A percentile compares a stretch with the other conserved stretches of the same genome.
Conservation (phyloP, 768 basidiomycete species). For the Termitomyces titanicus region DNA sequence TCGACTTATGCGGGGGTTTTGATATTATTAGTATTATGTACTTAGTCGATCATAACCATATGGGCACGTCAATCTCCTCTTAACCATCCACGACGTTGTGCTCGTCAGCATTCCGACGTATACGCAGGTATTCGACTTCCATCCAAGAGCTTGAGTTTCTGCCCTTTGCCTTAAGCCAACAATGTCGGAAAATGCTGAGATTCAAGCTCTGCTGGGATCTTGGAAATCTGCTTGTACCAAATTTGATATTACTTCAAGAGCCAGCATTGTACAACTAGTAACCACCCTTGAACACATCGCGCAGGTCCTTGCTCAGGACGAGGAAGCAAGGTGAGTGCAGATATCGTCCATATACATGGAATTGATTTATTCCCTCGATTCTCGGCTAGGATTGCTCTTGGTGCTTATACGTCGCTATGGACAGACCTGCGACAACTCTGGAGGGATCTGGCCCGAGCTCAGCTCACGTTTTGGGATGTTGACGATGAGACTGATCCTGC, state of each 20-base stretch:
- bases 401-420: slow-evolving; percentile 51
- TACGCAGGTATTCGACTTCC: not conserved
- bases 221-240: slow-evolving; percentile 42
- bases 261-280: slow-evolving; percentile 28
- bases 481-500: slow-evolving; percentile 32
- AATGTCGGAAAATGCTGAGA: slow-evolving; percentile 12
- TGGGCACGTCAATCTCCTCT: not conserved
- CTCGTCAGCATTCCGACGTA: not conserved
- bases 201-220: slow-evolving; percentile 17
- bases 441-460: slow-evolving; percentile 44
- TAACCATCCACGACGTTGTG: not conserved
- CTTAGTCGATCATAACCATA: not conserved
- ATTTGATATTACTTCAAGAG: slow-evolving; percentile 35
- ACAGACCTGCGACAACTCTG: slow-evolving; percentile 51
- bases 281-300: slow-evolving; percentile 48
- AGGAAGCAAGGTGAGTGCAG: slow-evolving; percentile 31
- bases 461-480: slow-evolving; percentile 49
- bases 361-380: slow-evolving; percentile 1
- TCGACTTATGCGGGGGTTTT: no score
- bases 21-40: no score
- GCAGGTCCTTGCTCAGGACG: slow-evolving; percentile 46
- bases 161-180: not conserved
- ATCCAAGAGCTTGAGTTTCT: not conserved
- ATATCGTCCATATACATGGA: not conserved
- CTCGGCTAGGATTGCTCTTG: slow-evolving; percentile 18